Evolutionary conservation across 2,329 filamentous ascomycete genomes (phyloP).

Genomic region (Cladobotryum protrusum): DNA sequence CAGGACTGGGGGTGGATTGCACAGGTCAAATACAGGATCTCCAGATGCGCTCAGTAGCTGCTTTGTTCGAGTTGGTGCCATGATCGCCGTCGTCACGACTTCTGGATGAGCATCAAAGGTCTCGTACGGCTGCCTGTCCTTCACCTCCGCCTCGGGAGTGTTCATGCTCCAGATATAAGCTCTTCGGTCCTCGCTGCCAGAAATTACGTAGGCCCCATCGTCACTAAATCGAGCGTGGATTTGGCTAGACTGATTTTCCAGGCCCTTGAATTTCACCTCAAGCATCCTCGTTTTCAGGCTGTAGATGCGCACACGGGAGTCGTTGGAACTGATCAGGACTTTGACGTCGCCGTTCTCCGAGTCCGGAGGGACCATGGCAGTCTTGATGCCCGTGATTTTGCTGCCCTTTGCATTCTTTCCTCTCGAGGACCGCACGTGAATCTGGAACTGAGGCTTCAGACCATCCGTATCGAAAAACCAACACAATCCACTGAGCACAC

Average conservation of each 20-base stretch:
- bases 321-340: slow-evolving; percentile 87
- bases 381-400: slow-evolving; percentile 93
- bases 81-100: slow-evolving; percentile 81
- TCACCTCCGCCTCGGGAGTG: slow-evolving; percentile 52
- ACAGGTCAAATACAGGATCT: slow-evolving; percentile 92
- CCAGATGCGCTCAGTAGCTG: slow-evolving; percentile 73
- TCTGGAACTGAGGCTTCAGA: slow-evolving; percentile 73
- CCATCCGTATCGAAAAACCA: slow-evolving; percentile 92
- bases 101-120: slow-evolving; percentile 85
- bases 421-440: slow-evolving; percentile 87
- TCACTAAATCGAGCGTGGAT: slow-evolving; percentile 87
- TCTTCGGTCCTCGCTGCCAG: slow-evolving; percentile 85
- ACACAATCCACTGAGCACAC: slow-evolving; percentile 77
- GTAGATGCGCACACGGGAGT: slow-evolving; percentile 86
- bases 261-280: slow-evolving; percentile 84
- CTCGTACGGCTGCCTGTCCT: slow-evolving; percentile 78
- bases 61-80: slow-evolving; percentile 74
- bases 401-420: slow-evolving; percentile 94
- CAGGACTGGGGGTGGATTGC: slow-evolving; percentile 87
- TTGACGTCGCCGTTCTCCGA: slow-evolving; percentile 61
- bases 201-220: slow-evolving; percentile 79
- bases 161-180: slow-evolving; percentile 77
- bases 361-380: slow-evolving; percentile 49
- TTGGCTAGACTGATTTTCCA: slow-evolving; percentile 84
- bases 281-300: slow-evolving; percentile 77